These are phyloP conservation scores for Scleroderma bovista DNA, from an alignment of 768 basidiomycete genomes.

Conservation along the genomic window DNA sequence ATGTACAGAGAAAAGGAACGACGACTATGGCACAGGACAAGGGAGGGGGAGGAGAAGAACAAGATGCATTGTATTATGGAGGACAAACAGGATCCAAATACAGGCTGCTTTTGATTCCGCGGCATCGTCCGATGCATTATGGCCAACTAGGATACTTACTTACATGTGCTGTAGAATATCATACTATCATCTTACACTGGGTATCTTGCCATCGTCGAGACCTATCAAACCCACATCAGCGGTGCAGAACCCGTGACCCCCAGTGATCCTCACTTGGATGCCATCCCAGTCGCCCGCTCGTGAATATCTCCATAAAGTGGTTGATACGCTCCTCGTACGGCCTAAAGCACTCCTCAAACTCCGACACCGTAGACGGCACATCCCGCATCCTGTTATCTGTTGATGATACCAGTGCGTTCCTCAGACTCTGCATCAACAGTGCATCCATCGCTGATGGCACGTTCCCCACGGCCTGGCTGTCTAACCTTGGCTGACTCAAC, in stretches of 20 bases:
- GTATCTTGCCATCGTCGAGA: too few species aligned
- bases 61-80: conserved; percentile 1
- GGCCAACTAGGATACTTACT: too few species aligned
- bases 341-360: conserved; percentile 17
- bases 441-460: background rate
- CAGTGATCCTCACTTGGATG: conserved; percentile 15
- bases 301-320: conserved; percentile 14
- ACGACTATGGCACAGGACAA: conserved; percentile 1
- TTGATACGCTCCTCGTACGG: conserved; percentile 15
- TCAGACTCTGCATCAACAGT: conserved; percentile 10
- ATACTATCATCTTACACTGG: too few species aligned
- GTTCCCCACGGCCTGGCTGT: background rate
- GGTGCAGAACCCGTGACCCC: too few species aligned
- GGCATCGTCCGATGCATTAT: background rate
- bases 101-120: background rate
- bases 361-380: conserved; percentile 16
- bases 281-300: conserved; percentile 24
- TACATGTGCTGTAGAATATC: too few species aligned
- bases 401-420: conserved; percentile 5
- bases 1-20: background rate
- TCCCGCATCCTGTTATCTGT: background rate
- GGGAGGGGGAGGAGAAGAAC: background rate
- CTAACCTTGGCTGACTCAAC: background rate
- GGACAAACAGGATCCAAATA: conserved; percentile 1
- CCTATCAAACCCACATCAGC: too few species aligned